Base-by-base conservation (phyloP, 805 yeast genomes). In the Wickerhamomyces mucosus region DNA sequence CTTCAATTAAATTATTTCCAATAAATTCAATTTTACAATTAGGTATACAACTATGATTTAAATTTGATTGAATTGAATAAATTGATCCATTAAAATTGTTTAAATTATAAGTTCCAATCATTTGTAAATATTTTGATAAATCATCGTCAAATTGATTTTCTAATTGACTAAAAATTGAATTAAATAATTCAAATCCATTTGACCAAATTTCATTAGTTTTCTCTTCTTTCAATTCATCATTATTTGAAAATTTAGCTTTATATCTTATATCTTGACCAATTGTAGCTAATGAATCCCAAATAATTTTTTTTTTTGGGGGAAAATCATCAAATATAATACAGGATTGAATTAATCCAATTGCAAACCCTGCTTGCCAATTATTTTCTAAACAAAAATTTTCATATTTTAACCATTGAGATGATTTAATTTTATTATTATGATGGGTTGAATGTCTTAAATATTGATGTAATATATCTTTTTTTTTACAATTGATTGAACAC, bases 41-140 rank as follows among this genome's bases (percentile, higher is more conserved):
- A 3, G 92, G 88, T 25, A 67, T 73, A 58, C 95, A 84, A 44
- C 63, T 65, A 50, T 84, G 95, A 47, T 83, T 83, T 45, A 83
- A 57, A 47, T 80, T 81, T 1, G 92, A 73, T 38, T 78, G 80
- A 7, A 65, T 48, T 38, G 73, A 61, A 50, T 63, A 83, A 13
- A 81, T 46, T 29, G 74, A 69, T 3, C 79, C 75, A 33, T 75
- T 77, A 31, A 78, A 59, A 45, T 81, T 79, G 55, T 83, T 83
- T 43, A 83, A 69, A 53, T 81, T 79, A 48, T 75, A 79, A 37
- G 76, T 69, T 2, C 94, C 94, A 43, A 83, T 54, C 55, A 72
- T 72, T 35, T 53, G 57, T 51, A 80, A 51, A 46, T 64, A 84
- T 37, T 70, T 75, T n/a, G n/a, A n/a, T n/a, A n/a, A n/a, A n/a